Evolutionary conservation across 2,329 filamentous ascomycete species (phyloP), one percentile per base, ranked within the genome.

Genomic region (Penicillium corylophilum): DNA sequence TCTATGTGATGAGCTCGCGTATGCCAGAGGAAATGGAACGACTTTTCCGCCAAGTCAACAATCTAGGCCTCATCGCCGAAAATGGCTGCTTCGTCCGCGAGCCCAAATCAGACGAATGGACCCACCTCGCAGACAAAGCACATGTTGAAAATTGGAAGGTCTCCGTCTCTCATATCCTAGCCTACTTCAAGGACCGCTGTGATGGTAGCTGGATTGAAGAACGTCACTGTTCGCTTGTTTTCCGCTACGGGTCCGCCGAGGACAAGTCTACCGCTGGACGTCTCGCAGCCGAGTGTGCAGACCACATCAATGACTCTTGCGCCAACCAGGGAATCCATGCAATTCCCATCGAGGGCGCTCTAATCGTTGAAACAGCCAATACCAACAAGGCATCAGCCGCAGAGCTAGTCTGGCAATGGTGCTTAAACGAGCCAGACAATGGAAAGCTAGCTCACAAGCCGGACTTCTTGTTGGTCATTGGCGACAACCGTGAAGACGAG

Each of bases 281-380:
- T 18, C 88, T 92, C 63, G 93, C 91, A 0, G 88, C 87, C 18
- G 93, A 97, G 68, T 95, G 91, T 65, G 90, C 90, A 0, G 92
- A 89, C 56, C 92, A 96, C 64, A 94, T 97, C 78, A 97, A 97
- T 67, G 92, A 96, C 66, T 89, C 90, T 0, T 96, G 91, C 68
- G 87, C 90, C 67, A 83, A 82, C 49, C 89, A 95, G 71, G 82
- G 85, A 28, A 88, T 97, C 4, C 90, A 91, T 65, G 93, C 93
- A 5, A 83, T 95, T 16, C 87, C 89, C 1, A 78, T 90, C 13
- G 89, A 94, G 50, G 85, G 89, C 28, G 88, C 86, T 38, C 85
- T 97, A 45, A 79, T 92, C 10, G 90, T 96, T 15, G 92, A 96
- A 69, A 88, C 90, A 5, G 81, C 88, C 38, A 86, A 91, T 67